These are phyloP conservation scores for Chalciporus piperatoides DNA, from an alignment of 1,284 basidiomycete genomes.

Conservation along the genomic window DNA sequence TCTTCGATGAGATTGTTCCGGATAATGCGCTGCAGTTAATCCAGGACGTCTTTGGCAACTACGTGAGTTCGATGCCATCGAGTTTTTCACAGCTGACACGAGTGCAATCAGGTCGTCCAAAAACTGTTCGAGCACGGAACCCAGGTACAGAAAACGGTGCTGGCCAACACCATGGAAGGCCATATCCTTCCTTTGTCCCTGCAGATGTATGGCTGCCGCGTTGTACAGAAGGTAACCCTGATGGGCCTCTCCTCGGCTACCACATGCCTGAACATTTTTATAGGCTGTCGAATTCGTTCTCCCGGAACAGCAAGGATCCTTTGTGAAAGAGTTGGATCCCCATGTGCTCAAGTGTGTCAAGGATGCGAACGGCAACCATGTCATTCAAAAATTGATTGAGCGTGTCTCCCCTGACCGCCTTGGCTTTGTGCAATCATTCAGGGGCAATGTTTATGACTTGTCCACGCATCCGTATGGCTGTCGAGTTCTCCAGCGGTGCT, in stretches of 20 bases:
- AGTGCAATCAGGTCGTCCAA: conserved; percentile 72
- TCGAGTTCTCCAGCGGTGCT: conserved; percentile 90
- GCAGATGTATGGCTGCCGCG: conserved; percentile 97
- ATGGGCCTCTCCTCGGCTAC: neutral
- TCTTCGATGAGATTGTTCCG: conserved; percentile 93
- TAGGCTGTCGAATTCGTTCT: conserved; percentile 84
- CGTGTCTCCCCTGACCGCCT: conserved; percentile 76
- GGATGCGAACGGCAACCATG: conserved; percentile 95
- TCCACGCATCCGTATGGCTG: conserved; percentile 94
- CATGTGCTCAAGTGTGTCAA: conserved; percentile 87
- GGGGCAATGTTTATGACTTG: conserved; percentile 79
- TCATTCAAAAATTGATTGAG: conserved; percentile 84
- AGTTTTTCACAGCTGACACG: conserved; percentile 3
- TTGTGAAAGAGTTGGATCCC: conserved; percentile 79
- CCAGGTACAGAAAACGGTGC: conserved; percentile 65
- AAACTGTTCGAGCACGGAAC: conserved; percentile 93
- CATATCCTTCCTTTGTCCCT: conserved; percentile 77
- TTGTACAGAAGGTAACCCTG: conserved; percentile 71
- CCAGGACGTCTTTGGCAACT: conserved; percentile 97
- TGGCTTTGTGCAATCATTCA: conserved; percentile 75
- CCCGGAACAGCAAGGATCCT: conserved; percentile 70
- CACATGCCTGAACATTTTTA: conserved; percentile 8
- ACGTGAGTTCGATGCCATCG: conserved; percentile 47
- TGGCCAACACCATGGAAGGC: conserved; percentile 78
- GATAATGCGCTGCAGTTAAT: conserved; percentile 75